These are phyloP conservation scores for Lunularia cruciata DNA, from an alignment of 225 moss, liverwort and hornwort species.

Conservation along the genomic window DNA sequence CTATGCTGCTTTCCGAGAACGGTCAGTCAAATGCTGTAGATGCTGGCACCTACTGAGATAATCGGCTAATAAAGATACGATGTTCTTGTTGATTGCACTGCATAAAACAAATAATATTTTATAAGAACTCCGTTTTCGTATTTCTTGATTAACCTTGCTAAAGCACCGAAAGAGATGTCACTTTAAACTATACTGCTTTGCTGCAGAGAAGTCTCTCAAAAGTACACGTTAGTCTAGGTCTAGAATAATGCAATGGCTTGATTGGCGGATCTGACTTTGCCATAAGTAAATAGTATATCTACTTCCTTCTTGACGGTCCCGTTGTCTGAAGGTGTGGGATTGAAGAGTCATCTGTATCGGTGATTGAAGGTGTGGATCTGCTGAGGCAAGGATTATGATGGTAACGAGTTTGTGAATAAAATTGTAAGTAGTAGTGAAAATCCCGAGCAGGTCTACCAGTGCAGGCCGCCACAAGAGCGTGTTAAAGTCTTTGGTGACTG, in stretches of 20 bases:
- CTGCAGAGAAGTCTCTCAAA: too few relatives aligned
- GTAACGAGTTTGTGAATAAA: slow-evolving; percentile 6
- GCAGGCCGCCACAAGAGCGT: too few relatives aligned
- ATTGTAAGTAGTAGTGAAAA: neutral
- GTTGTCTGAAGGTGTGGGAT: slow-evolving; percentile 19
- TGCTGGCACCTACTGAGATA: neutral
- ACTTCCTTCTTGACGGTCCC: slow-evolving; percentile 11
- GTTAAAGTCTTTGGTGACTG: too few relatives aligned
- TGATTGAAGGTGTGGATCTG: slow-evolving; percentile 13
- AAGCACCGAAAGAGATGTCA: too few relatives aligned
- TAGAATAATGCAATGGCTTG: neutral
- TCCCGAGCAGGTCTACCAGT: neutral
- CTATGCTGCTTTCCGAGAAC: slow-evolving; percentile 49
- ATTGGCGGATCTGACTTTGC: neutral
- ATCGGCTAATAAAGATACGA: too few relatives aligned
- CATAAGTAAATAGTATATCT: neutral
- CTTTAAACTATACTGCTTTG: too few relatives aligned
- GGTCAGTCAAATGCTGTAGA: slow-evolving; percentile 39
- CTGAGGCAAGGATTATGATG: slow-evolving; percentile 19
- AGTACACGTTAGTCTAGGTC: too few relatives aligned
- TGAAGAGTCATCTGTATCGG: slow-evolving; percentile 10
- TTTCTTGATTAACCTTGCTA: too few relatives aligned
- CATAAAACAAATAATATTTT: too few relatives aligned
- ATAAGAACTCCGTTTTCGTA: too few relatives aligned
- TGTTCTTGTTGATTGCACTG: too few relatives aligned